phyloP scores from a whole-genome alignment of 345 rosid genomes.

The Lepidium aucheri region DNA sequence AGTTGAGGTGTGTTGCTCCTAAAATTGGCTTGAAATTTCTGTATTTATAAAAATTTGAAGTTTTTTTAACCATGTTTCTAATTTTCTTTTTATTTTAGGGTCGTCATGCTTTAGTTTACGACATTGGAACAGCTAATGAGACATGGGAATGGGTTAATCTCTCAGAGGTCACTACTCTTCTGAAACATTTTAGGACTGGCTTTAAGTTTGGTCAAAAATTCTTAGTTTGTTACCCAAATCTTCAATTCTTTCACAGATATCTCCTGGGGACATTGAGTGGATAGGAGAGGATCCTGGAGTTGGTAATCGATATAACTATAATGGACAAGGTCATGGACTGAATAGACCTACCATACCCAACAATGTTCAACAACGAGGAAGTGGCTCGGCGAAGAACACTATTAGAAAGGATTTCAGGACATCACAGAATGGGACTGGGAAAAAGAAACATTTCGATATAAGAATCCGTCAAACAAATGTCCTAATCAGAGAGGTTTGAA shows the following conservation, averaged over 20 bases:
- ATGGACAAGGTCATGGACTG: conserved; percentile 31
- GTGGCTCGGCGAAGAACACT: conserved; percentile 42
- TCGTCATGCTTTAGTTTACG: conserved; percentile 78
- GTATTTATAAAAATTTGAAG: neutral
- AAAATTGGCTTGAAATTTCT: conserved; percentile 8
- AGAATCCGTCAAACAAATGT: conserved; percentile 68
- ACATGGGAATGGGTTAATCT: conserved; percentile 97
- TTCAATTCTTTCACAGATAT: conserved; percentile 38
- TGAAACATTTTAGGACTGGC: neutral
- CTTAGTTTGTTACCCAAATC: neutral
- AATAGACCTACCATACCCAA: conserved; percentile 47
- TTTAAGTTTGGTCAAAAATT: neutral
- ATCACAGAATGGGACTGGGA: conserved; percentile 70
- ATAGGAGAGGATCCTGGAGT: conserved; percentile 51
- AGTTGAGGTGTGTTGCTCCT: conserved; percentile 39
- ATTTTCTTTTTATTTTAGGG: conserved; percentile 36
- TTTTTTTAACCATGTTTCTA: neutral
- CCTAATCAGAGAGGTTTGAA: conserved; percentile 59
- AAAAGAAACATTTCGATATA: conserved; percentile 54
- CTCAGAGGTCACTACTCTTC: no score
- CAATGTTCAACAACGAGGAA: conserved; percentile 51
- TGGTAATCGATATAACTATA: conserved; percentile 44
- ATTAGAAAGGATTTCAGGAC: conserved; percentile 63
- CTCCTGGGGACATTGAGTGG: conserved; percentile 83
- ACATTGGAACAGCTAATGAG: conserved; percentile 60